phyloP scores from a whole-genome alignment of 352 stramenopile species.

The Thalassiosira livingstoniorum region DNA sequence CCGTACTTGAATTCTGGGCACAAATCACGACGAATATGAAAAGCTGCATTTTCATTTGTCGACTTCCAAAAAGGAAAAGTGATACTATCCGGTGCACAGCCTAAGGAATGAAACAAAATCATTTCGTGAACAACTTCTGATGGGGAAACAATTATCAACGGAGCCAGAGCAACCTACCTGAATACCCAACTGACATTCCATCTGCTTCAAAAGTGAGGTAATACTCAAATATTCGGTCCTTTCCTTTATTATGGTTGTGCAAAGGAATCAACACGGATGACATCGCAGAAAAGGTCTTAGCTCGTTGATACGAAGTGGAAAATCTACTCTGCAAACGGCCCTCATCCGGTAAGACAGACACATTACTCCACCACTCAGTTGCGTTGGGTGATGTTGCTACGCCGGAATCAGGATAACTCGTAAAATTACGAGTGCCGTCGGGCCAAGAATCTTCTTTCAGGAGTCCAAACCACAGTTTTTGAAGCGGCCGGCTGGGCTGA shows the following conservation, averaged over 20 bases:
- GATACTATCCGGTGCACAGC: too few relatives aligned
- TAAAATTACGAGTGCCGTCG: constrained; percentile 27
- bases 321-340: constrained; percentile 38
- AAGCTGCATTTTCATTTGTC: constrained; percentile 51
- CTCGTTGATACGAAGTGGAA: constrained; percentile 59
- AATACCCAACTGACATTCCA: constrained; percentile 55
- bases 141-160: constrained; percentile 37
- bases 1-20: constrained; percentile 68
- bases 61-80: constrained; percentile 49
- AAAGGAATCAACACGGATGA: constrained; percentile 56
- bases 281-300: constrained; percentile 53
- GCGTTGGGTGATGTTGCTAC: constrained; percentile 45
- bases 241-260: constrained; percentile 51
- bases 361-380: constrained; percentile 59
- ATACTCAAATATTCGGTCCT: background rate
- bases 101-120: too few relatives aligned
- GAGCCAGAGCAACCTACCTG: constrained; percentile 33
- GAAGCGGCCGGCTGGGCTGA: constrained; percentile 42
- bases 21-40: constrained; percentile 45
- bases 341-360: constrained; percentile 41
- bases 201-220: constrained; percentile 55
- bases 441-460: constrained; percentile 42
- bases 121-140: too few relatives aligned
- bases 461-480: constrained; percentile 51
- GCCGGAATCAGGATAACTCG: constrained; percentile 38